phyloP scores from a whole-genome alignment of 148 eudicot genomes.

The Oxyria digyna region DNA sequence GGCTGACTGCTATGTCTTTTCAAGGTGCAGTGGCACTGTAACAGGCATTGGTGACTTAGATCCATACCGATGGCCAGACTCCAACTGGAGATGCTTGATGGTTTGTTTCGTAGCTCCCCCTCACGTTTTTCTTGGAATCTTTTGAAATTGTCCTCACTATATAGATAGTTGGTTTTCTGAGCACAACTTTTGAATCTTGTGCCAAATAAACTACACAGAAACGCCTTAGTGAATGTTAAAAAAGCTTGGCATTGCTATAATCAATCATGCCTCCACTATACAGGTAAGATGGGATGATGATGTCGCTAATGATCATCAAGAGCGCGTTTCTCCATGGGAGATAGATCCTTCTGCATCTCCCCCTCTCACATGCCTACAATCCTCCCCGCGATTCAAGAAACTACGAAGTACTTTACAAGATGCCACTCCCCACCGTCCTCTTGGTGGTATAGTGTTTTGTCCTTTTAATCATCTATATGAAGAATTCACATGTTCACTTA shows the following conservation, averaged over 20 bases:
- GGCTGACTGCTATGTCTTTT: neutral
- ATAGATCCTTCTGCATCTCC: slow-evolving; percentile 64
- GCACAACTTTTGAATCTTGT: neutral
- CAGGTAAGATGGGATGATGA: slow-evolving; percentile 93
- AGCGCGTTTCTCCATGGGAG: slow-evolving; percentile 87
- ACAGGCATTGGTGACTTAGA: slow-evolving; percentile 55
- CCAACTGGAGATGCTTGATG: slow-evolving; percentile 85
- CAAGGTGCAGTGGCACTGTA: slow-evolving; percentile 58
- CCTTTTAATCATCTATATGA: neutral
- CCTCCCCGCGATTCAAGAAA: slow-evolving; percentile 65
- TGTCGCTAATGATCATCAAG: slow-evolving; percentile 34
- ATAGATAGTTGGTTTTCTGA: neutral
- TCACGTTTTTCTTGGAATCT: neutral
- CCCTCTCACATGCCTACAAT: slow-evolving; percentile 43
- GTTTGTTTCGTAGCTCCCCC: slow-evolving; percentile 20
- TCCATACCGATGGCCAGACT: slow-evolving; percentile 67
- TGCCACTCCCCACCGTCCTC: slow-evolving; percentile 34
- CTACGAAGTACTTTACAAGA: slow-evolving; percentile 40
- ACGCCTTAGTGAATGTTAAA: neutral
- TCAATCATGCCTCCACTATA: neutral
- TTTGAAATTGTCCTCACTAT: neutral
- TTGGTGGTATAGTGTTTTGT: slow-evolving; percentile 28
- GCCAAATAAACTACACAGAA: neutral
- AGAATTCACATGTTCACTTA: neutral
- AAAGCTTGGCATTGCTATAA: neutral